Evolutionary conservation across 306 rosid genomes (phyloP).

Genomic region (Mimosa pudica): DNA sequence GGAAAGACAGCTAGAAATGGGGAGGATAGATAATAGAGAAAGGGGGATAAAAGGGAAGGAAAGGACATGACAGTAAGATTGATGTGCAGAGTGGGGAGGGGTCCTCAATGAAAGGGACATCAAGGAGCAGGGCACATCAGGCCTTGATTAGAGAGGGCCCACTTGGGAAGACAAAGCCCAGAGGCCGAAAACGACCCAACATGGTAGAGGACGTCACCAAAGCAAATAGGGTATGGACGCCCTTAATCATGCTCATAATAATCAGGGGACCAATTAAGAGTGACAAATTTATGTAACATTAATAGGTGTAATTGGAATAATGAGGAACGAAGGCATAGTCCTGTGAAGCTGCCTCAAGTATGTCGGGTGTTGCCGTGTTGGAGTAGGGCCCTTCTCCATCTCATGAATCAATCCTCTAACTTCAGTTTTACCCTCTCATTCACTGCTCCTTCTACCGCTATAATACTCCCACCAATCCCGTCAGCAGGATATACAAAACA

Average conservation of each 20-base stretch:
- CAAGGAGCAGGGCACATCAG: constrained; percentile 33
- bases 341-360: constrained; percentile 45
- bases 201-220: constrained; percentile 29
- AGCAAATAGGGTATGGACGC: constrained; percentile 35
- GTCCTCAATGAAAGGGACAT: constrained; percentile 23
- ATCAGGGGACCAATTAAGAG: background rate
- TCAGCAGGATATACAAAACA: background rate
- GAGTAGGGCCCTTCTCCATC: background rate
- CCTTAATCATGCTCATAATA: background rate
- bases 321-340: constrained; percentile 41
- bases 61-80: background rate
- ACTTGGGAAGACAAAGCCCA: constrained; percentile 36
- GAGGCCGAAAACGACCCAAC: constrained; percentile 54
- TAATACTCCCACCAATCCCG: no score
- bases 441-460: background rate
- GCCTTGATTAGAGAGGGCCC: constrained; percentile 43
- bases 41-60: background rate
- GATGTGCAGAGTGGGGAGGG: background rate
- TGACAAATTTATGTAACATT: background rate
- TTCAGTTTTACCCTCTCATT: background rate
- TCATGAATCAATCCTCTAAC: background rate
- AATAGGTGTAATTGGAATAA: background rate
- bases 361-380: constrained; percentile 40
- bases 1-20: background rate
- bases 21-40: background rate